Evolutionary conservation across 106 monocot species (phyloP).

Genomic region (Dioscorea dumetorum): DNA sequence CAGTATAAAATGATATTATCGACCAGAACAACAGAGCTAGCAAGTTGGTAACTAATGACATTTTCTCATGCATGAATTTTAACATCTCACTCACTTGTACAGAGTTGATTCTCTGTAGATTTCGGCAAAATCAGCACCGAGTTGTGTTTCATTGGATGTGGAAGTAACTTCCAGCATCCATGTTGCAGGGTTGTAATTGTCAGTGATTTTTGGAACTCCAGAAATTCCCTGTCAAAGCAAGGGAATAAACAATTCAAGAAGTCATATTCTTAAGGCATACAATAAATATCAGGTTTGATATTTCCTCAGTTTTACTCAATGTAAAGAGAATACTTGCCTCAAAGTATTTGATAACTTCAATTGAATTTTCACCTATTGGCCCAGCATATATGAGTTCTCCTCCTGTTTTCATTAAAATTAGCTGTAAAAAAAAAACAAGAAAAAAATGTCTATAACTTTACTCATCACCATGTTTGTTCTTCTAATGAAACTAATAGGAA

Average conservation of each 20-base stretch:
- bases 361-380: conserved; percentile 53
- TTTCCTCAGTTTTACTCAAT: no score
- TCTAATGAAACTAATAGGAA: background rate
- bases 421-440: conserved; percentile 14
- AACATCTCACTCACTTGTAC: conserved; percentile 17
- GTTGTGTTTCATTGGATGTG: conserved; percentile 43
- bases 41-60: no score
- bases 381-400: conserved; percentile 66
- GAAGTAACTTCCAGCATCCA: conserved; percentile 85
- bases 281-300: no score
- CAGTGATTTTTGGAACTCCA: conserved; percentile 57
- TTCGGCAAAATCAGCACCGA: conserved; percentile 53
- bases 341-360: conserved; percentile 66
- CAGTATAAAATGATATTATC: background rate
- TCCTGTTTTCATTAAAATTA: conserved; percentile 67
- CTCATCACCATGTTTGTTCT: background rate
- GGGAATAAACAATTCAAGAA: background rate
- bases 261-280: no score
- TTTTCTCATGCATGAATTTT: background rate
- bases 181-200: conserved; percentile 80
- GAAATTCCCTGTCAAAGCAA: conserved; percentile 33
- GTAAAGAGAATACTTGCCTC: conserved; percentile 31
- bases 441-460: background rate
- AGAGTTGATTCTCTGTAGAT: conserved; percentile 48
- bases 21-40: no score